Conservation (phyloP, 2,329 filamentous ascomycete genomes). For the Pseudogymnoascus sp. region DNA sequence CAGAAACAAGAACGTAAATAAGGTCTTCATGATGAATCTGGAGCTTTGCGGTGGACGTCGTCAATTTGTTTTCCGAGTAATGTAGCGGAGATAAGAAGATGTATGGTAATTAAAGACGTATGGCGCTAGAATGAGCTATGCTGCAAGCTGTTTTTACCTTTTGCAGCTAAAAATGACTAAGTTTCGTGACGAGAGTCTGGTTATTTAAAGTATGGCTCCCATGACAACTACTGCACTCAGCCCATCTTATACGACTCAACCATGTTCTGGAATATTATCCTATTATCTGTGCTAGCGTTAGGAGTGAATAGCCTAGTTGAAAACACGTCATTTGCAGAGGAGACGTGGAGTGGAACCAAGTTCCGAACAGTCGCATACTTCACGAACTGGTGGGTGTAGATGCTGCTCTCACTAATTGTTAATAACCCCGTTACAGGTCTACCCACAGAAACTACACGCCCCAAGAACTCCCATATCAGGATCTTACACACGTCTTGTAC, state of each 20-base stretch:
- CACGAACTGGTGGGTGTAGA: constrained; percentile 28
- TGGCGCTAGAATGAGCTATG: too few relatives aligned
- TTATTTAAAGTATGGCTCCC: background rate
- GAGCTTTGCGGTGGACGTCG: too few relatives aligned
- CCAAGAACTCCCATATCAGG: constrained; percentile 56
- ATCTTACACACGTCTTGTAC: constrained; percentile 70
- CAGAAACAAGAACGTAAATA: too few relatives aligned
- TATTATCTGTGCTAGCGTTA: background rate
- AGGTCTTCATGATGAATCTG: too few relatives aligned
- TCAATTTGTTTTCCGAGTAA: too few relatives aligned
- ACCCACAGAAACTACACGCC: constrained; percentile 65
- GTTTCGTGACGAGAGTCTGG: too few relatives aligned
- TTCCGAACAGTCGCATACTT: constrained; percentile 9
- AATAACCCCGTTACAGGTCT: constrained; percentile 29
- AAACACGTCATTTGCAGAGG: too few relatives aligned
- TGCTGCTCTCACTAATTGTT: background rate
- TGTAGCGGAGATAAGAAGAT: too few relatives aligned
- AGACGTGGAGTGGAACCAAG: background rate
- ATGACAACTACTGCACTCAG: background rate
- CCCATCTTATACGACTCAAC: background rate
- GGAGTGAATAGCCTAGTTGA: background rate
- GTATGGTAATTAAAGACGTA: too few relatives aligned
- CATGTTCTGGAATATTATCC: background rate
- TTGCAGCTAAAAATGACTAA: too few relatives aligned
- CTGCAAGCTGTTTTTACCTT: too few relatives aligned